Conservation (phyloP, 768 basidiomycete species). For the Suillus plorans region DNA sequence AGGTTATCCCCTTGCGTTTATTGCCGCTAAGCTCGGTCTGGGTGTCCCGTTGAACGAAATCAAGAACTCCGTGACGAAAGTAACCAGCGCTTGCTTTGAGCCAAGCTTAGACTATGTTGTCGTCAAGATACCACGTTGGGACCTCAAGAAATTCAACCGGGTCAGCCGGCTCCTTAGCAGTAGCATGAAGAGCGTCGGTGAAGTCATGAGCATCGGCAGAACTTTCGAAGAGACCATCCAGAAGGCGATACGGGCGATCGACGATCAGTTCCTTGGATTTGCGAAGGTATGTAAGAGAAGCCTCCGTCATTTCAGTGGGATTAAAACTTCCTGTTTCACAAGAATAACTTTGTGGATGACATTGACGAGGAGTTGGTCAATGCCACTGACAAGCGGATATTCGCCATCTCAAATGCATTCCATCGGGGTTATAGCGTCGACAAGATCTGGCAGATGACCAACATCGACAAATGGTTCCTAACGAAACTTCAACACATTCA, state of each 20-base stretch:
- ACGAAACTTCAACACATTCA: conserved; percentile 83
- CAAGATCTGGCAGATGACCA: conserved; percentile 96
- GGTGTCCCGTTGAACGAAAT: conserved; percentile 98
- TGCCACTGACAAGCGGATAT: conserved; percentile 96
- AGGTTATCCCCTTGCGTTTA: conserved; percentile 97
- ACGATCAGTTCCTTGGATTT: conserved; percentile 93
- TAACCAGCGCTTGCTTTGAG: conserved; percentile 97
- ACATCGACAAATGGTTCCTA: conserved; percentile 99
- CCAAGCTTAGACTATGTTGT: conserved; percentile 96
- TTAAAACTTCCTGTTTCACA: neutral
- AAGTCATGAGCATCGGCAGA: conserved; percentile 98
- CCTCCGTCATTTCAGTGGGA: neutral
- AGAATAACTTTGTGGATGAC: conserved; percentile 88
- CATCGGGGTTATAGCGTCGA: conserved; percentile 92
- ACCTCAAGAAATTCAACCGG: conserved; percentile 95
- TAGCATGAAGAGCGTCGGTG: conserved; percentile 99
- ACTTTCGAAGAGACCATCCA: conserved; percentile 99
- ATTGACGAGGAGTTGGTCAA: conserved; percentile 92
- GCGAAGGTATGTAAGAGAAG: conserved; percentile 55
- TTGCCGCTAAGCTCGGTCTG: conserved; percentile 96
- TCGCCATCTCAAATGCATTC: conserved; percentile 94
- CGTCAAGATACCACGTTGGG: conserved; percentile 99
- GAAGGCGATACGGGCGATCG: conserved; percentile 96
- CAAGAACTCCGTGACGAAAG: conserved; percentile 95
- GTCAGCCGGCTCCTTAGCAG: conserved; percentile 89